phyloP scores from a whole-genome alignment of 75 land plant genomes.

The Cryptomeria japonica region DNA sequence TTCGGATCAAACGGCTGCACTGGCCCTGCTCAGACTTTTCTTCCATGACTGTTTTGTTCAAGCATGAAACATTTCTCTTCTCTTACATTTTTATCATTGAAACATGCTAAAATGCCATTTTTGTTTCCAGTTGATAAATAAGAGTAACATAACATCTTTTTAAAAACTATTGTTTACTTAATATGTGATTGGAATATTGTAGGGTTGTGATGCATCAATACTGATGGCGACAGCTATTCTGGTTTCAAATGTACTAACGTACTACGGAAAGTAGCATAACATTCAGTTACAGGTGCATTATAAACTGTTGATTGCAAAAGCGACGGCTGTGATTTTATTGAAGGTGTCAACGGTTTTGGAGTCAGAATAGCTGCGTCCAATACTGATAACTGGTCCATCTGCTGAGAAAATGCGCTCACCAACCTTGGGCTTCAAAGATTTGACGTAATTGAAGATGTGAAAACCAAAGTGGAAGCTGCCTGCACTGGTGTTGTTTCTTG shows the following conservation, averaged over 20 bases:
- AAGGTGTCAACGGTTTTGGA: too few species aligned
- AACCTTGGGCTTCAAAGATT: conserved; percentile 64
- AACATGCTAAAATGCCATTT: too few species aligned
- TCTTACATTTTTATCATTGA: too few species aligned
- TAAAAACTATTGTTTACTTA: not conserved
- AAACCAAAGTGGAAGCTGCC: conserved; percentile 45
- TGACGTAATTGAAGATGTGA: conserved; percentile 69
- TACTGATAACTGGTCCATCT: conserved; percentile 54
- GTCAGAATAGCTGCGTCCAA: too few species aligned
- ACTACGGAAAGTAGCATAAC: too few species aligned
- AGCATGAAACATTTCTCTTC: not conserved
- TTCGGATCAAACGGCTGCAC: not conserved
- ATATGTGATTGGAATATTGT: not conserved
- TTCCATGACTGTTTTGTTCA: conserved; percentile 16
- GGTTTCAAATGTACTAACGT: too few species aligned
- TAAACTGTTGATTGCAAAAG: too few species aligned
- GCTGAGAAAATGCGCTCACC: conserved; percentile 47
- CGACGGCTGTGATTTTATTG: too few species aligned
- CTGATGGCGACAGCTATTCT: too few species aligned
- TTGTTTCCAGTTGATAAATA: too few species aligned
- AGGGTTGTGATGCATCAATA: conserved; percentile 84
- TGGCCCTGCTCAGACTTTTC: conserved; percentile 6
- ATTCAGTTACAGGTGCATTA: too few species aligned
- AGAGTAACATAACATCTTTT: too few species aligned
- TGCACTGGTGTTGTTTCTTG: conserved; percentile 83